phyloP scores from a whole-genome alignment of 1,284 basidiomycete species.

The Phlebopus sp. region DNA sequence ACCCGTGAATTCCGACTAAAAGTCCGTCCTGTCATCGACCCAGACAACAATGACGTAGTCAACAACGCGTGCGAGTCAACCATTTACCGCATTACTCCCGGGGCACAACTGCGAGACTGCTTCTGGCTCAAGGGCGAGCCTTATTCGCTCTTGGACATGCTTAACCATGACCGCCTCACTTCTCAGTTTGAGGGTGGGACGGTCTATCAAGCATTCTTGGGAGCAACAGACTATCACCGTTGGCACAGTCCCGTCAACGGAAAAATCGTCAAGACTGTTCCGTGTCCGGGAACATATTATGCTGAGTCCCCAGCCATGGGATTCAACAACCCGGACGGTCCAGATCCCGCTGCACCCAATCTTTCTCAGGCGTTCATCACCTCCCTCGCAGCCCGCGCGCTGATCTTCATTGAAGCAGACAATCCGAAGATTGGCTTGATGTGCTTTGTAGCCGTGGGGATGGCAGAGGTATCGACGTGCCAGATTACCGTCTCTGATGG shows the following conservation, averaged over 20 bases:
- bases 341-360: constrained; percentile 36
- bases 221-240: constrained; percentile 48
- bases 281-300: constrained; percentile 52
- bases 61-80: constrained; percentile 47
- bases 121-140: constrained; percentile 50
- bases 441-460: constrained; percentile 51
- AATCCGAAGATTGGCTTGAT: constrained; percentile 47
- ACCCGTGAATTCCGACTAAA: constrained; percentile 27
- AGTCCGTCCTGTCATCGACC: constrained; percentile 1
- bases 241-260: constrained; percentile 55
- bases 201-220: constrained; percentile 54
- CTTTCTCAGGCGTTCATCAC: constrained; percentile 26
- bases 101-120: constrained; percentile 35
- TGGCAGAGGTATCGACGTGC: constrained; percentile 55
- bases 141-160: constrained; percentile 40
- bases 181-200: constrained; percentile 47
- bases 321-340: background rate
- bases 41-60: constrained; percentile 37
- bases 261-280: constrained; percentile 37
- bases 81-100: constrained; percentile 34
- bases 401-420: constrained; percentile 51
- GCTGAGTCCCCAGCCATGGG: constrained; percentile 25
- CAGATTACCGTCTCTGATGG: constrained; percentile 31
- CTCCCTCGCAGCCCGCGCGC: constrained; percentile 38
- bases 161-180: constrained; percentile 20